Evolutionary conservation across 352 stramenopile genomes (phyloP).

Genomic region (Pythium rishiriense): DNA sequence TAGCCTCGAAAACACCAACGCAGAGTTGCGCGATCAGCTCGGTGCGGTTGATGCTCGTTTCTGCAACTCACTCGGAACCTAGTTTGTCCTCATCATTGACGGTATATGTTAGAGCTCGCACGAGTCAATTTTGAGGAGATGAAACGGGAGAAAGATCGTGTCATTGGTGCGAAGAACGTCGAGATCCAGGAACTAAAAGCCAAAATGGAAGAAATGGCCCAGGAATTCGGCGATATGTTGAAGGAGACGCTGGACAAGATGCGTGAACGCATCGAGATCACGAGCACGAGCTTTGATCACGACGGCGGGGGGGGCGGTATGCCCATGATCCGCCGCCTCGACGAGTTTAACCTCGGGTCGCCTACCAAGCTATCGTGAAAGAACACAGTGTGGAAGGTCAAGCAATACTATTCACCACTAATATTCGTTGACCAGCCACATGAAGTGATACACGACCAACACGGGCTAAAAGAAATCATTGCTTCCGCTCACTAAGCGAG

Average conservation of each 20-base stretch:
- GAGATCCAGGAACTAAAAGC: constrained; percentile 90
- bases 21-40: constrained; percentile 92
- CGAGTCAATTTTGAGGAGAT: constrained; percentile 88
- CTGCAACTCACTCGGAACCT: background rate
- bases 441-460: too few species aligned
- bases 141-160: constrained; percentile 90
- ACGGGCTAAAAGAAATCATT: too few species aligned
- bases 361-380: constrained; percentile 36
- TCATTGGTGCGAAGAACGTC: constrained; percentile 87
- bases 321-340: constrained; percentile 80
- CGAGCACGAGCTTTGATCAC: constrained; percentile 87
- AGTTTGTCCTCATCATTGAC: background rate
- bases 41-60: constrained; percentile 28
- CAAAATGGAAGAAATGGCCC: constrained; percentile 95
- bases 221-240: constrained; percentile 94
- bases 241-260: constrained; percentile 95
- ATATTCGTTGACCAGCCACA: too few species aligned
- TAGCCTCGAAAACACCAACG: constrained; percentile 90
- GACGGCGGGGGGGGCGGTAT: constrained; percentile 43
- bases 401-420: too few species aligned
- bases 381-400: background rate
- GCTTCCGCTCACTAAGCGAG: too few species aligned
- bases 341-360: constrained; percentile 85
- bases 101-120: constrained; percentile 57
- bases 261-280: constrained; percentile 93